Conservation (phyloP, 306 rosid genomes). For the Argentina anserina region DNA sequence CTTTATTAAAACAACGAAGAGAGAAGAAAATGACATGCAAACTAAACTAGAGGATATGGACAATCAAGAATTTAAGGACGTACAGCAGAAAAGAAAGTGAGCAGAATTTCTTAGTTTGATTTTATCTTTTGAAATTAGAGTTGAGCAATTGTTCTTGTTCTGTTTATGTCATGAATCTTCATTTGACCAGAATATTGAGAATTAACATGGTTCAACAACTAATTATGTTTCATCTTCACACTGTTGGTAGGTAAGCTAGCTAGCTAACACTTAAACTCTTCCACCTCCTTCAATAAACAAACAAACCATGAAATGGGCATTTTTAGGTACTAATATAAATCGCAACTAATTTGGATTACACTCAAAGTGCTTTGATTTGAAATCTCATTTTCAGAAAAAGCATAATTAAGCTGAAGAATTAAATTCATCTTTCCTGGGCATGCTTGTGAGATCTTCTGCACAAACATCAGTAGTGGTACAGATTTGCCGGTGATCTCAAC, state of each 20-base stretch:
- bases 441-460: conserved; percentile 7
- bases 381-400: neutral
- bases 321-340: neutral
- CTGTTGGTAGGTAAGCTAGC: conserved; percentile 48
- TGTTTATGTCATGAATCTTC: conserved; percentile 10
- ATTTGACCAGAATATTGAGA: conserved; percentile 11
- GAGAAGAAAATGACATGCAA: neutral
- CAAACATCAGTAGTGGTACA: conserved; percentile 14
- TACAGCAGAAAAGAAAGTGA: neutral
- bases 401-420: conserved; percentile 8
- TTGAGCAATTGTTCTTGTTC: neutral
- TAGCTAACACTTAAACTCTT: conserved; percentile 29
- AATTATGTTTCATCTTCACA: conserved; percentile 32
- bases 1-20: neutral
- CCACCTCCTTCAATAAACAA: conserved; percentile 8
- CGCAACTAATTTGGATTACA: neutral
- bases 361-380: conserved; percentile 15
- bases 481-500: conserved; percentile 4
- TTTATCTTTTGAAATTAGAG: neutral
- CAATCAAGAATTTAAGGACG: neutral
- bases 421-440: conserved; percentile 1
- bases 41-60: neutral
- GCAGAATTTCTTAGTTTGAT: neutral
- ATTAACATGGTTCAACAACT: conserved; percentile 28
- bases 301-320: neutral